Percentiles rank a stretch among this genome's conserved stretches.
Conservation (phyloP, 1,284 basidiomycete species). For the Puccinia triticina region DNA sequence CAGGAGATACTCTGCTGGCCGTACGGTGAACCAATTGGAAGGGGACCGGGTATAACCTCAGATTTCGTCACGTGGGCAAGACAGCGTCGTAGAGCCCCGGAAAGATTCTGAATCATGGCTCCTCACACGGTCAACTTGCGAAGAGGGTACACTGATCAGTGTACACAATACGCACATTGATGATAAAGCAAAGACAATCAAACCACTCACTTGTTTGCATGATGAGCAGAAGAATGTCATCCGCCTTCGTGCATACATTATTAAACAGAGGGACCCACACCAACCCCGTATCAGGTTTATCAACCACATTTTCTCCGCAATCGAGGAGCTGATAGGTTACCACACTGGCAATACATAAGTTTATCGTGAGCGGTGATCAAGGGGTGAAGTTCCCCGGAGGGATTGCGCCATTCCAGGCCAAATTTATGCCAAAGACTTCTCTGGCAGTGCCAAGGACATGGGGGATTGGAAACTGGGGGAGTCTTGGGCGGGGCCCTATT, state of each 20-base stretch:
- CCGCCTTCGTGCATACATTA: not conserved
- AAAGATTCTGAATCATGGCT: not conserved
- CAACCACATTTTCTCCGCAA: conserved; percentile 1
- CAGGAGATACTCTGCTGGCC: not conserved
- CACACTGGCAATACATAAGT: not conserved
- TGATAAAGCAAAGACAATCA: not conserved
- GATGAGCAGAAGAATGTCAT: not conserved
- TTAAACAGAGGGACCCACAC: not conserved
- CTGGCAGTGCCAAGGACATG: not conserved
- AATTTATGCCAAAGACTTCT: not conserved
- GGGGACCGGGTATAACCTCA: conserved; percentile 1
- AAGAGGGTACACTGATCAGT: not conserved
- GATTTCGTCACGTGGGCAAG: not conserved
- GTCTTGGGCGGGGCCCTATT: not conserved
- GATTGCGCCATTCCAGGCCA: not conserved
- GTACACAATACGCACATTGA: not conserved
- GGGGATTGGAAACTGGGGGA: not conserved
- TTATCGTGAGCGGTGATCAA: not conserved
- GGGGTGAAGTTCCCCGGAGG: not conserved
- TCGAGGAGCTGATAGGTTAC: not conserved
- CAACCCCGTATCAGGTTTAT: not conserved
- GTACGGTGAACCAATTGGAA: not conserved
- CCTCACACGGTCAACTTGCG: not conserved
- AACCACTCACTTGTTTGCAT: not conserved
- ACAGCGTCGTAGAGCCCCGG: not conserved